These are phyloP conservation scores for Vanrija sp. DNA, from an alignment of 1,284 basidiomycete genomes.

Conservation along the genomic window DNA sequence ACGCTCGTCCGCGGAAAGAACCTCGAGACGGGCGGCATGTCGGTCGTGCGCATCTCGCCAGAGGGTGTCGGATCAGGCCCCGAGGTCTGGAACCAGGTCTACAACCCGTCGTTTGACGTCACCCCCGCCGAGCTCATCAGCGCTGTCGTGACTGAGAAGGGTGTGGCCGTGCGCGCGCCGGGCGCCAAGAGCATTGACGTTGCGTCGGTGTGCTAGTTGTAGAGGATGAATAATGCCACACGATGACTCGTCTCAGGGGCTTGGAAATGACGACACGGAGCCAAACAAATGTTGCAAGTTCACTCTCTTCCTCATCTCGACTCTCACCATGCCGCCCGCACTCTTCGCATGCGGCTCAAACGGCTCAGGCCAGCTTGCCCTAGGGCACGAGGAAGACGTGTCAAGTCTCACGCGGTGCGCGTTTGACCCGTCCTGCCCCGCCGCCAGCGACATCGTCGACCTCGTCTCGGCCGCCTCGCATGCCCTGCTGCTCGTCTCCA, in stretches of 20 bases:
- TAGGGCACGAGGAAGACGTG: conserved; percentile 59
- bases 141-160: conserved; percentile 80
- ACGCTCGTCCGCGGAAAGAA: conserved; percentile 70
- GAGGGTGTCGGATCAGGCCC: conserved; percentile 43
- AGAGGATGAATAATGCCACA: background rate
- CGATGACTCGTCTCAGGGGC: background rate
- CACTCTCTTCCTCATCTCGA: background rate
- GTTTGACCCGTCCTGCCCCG: conserved; percentile 26
- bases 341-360: conserved; percentile 69
- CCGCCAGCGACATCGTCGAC: conserved; percentile 18
- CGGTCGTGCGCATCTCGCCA: conserved; percentile 48
- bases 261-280: background rate
- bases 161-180: conserved; percentile 61
- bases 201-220: conserved; percentile 28
- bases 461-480: conserved; percentile 38
- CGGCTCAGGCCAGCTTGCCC: conserved; percentile 67
- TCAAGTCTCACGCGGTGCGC: conserved; percentile 55
- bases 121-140: conserved; percentile 71
- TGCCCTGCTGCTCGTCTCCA: conserved; percentile 28
- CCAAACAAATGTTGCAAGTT: background rate
- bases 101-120: conserved; percentile 91
- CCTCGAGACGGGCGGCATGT: conserved; percentile 39
- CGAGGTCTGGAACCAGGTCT: conserved; percentile 55
- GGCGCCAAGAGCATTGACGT: conserved; percentile 46
- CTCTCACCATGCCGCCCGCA: background rate